Evolutionary conservation across 148 eudicot species (phyloP).

Genomic region (Vaccinium myrtillus): DNA sequence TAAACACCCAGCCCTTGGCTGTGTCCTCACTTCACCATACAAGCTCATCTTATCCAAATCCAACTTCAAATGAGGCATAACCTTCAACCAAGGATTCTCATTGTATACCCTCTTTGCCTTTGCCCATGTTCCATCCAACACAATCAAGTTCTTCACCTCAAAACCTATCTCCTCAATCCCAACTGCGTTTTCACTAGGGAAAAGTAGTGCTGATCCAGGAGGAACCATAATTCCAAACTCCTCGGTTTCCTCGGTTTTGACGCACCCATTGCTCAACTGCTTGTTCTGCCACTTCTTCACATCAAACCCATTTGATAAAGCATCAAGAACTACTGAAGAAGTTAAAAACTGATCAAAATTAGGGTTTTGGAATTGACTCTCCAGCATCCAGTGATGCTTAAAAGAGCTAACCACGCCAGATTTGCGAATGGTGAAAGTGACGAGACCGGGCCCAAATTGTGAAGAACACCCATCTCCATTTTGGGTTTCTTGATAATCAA

Average conservation of each 20-base stretch:
- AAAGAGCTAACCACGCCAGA: slow-evolving; percentile 44
- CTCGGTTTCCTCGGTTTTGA: slow-evolving; percentile 35
- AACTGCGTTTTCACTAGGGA: slow-evolving; percentile 60
- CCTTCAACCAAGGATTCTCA: slow-evolving; percentile 89
- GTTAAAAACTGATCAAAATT: slow-evolving; percentile 34
- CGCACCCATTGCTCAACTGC: slow-evolving; percentile 27
- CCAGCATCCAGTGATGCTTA: slow-evolving; percentile 16
- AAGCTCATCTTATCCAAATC: slow-evolving; percentile 65
- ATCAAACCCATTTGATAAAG: slow-evolving; percentile 45
- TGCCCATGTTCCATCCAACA: slow-evolving; percentile 89
- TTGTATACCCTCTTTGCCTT: slow-evolving; percentile 79
- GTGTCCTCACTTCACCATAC: slow-evolving; percentile 75
- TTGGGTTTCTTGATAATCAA: background rate
- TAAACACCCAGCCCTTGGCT: slow-evolving; percentile 71
- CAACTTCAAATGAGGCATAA: slow-evolving; percentile 67
- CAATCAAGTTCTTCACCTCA: slow-evolving; percentile 78
- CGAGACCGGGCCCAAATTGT: slow-evolving; percentile 14
- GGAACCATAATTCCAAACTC: slow-evolving; percentile 65
- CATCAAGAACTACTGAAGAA: slow-evolving; percentile 23
- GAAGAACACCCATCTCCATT: slow-evolving; percentile 14
- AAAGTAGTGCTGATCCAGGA: slow-evolving; percentile 64
- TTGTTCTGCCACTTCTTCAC: slow-evolving; percentile 56
- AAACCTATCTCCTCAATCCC: slow-evolving; percentile 42
- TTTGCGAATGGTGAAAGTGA: slow-evolving; percentile 47
- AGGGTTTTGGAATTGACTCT: slow-evolving; percentile 7